Percentiles rank a stretch among this genome's conserved stretches.
Conservation (phyloP, 1,139 yeast genomes). For the Geotrichum restrictum region DNA sequence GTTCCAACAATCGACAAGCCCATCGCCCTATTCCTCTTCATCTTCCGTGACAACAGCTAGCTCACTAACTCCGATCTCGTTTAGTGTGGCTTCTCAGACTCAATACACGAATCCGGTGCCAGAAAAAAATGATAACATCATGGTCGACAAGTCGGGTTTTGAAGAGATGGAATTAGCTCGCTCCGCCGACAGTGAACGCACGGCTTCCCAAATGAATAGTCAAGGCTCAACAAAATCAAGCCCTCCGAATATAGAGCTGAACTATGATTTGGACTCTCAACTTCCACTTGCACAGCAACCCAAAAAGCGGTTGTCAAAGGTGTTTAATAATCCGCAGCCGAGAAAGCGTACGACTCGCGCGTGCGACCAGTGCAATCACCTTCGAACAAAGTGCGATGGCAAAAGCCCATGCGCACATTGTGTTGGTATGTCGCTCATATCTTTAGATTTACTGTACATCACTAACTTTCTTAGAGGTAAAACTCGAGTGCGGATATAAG, state of each 20-base stretch:
- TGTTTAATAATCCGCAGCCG: constrained; percentile 7
- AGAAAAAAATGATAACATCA: constrained; percentile 6
- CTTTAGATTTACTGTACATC: neutral
- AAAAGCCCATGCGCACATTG: constrained; percentile 42
- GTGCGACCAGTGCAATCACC: constrained; percentile 43
- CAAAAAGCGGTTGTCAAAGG: constrained; percentile 11
- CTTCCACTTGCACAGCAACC: neutral
- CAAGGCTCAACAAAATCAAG: constrained; percentile 3
- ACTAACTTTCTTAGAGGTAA: constrained; percentile 23
- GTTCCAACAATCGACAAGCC: neutral
- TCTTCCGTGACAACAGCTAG: constrained; percentile 1
- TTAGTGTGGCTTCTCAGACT: neutral
- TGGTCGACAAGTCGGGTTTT: constrained; percentile 5
- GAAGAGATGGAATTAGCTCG: constrained; percentile 3
- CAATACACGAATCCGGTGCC: neutral
- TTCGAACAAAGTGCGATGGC: constrained; percentile 45
- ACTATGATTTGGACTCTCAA: neutral
- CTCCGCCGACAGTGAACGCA: neutral
- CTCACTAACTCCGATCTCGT: constrained; percentile 1
- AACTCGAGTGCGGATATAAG: constrained; percentile 39
- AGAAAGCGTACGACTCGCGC: constrained; percentile 39
- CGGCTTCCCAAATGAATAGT: constrained; percentile 1
- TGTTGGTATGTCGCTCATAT: constrained; percentile 26
- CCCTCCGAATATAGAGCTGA: neutral
- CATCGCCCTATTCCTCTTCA: constrained; percentile 9